phyloP scores from a whole-genome alignment of 371 early-diverging fungal genomes.

The Umbelopsis sp. region DNA sequence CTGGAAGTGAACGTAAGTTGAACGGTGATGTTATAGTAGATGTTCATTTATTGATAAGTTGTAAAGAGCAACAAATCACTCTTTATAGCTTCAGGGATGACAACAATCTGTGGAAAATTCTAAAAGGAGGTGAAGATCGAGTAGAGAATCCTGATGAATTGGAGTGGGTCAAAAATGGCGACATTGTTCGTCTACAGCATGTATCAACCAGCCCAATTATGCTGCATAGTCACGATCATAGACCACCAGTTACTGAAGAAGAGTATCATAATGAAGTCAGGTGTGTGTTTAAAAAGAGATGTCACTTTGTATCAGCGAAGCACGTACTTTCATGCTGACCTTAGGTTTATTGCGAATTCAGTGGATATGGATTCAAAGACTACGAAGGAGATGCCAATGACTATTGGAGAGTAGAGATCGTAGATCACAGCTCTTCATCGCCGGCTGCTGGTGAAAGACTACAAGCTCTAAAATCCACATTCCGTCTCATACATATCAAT shows the following conservation, averaged over 20 bases:
- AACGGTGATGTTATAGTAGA: neutral
- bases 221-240: slow-evolving; percentile 48
- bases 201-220: slow-evolving; percentile 47
- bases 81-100: slow-evolving; percentile 85
- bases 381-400: slow-evolving; percentile 64
- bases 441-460: slow-evolving; percentile 52
- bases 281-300: slow-evolving; percentile 23
- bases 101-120: slow-evolving; percentile 87
- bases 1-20: slow-evolving; percentile 74
- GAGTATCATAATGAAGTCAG: slow-evolving; percentile 91
- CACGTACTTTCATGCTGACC: too few species aligned
- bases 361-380: slow-evolving; percentile 64
- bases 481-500: slow-evolving; percentile 76
- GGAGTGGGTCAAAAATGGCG: slow-evolving; percentile 58
- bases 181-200: slow-evolving; percentile 64
- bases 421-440: slow-evolving; percentile 46
- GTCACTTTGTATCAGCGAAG: too few species aligned
- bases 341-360: neutral
- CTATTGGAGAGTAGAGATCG: slow-evolving; percentile 74
- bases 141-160: slow-evolving; percentile 42
- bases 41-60: slow-evolving; percentile 6
- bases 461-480: slow-evolving; percentile 67
- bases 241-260: slow-evolving; percentile 82
- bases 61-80: slow-evolving; percentile 90
- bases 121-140: slow-evolving; percentile 48